Evolutionary conservation across 2,329 filamentous ascomycete genomes (phyloP), one percentile per base, ranked within the genome.

Genomic region (Rugonectria rugulosa): DNA sequence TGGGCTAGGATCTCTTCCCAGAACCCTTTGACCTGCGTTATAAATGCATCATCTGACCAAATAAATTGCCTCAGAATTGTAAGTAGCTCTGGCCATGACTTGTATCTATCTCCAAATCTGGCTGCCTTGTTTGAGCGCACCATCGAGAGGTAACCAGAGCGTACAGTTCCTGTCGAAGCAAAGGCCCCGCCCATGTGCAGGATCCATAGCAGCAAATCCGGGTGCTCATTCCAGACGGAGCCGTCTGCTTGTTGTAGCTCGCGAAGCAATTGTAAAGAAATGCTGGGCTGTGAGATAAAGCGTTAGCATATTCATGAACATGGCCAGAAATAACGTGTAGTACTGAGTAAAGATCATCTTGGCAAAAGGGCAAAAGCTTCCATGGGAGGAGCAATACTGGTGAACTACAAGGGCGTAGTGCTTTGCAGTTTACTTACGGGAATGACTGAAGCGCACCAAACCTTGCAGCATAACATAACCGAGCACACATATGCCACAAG

Each of bases 401-500:
- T 7, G 9, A 19, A 15, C 6, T 12, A 32, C 26, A 17, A 27
- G 19, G 62, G 20, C 32, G 19, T 51, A 24, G 54, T 17, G 23
- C 0, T 5, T 8, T 19, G 9, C 2, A 4, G 0, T 26, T 32
- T 5, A 59, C 75, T 55, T 62, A 79, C 76, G 0, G 77, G 77
- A 53, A 79, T 72, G 0, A 71, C 63, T 10, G 66, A 71, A 23
- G 66, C 63, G 14, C 70, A 64, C 77, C 77, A 79, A 4, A 75
- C 21, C 27, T 67, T 77, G 56, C 76, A 79, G 36, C 76, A 68
- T 0, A 79, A 44, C 70, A 73, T 76, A 6, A 54, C 62, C 3
- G 76, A 74, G 47, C 71, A 75, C n/a, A 79, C 26, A 62, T 77
- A 79, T 8, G 73, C 72, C 2, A 73, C 76, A 2, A 78, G 64